Percentiles rank a stretch among this genome's conserved stretches.
phyloP scores from a whole-genome alignment of 306 rosid species.

The Phaseolus lunatus region DNA sequence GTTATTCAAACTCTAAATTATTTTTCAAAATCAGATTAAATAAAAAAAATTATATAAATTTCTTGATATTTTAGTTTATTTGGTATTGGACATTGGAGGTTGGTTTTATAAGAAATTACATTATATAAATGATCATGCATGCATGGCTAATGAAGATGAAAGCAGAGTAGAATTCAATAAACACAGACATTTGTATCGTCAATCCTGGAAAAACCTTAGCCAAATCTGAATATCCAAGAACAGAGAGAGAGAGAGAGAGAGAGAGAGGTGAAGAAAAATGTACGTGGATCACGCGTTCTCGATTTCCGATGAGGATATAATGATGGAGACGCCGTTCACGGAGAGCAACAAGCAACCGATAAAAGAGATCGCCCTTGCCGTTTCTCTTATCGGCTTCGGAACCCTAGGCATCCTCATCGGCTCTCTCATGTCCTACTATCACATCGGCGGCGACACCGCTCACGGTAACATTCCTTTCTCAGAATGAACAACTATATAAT shows the following conservation, averaged over 20 bases:
- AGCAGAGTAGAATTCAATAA: neutral
- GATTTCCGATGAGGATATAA: conserved; percentile 89
- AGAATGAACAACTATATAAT: neutral
- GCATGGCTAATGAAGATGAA: neutral
- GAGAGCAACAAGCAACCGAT: conserved; percentile 82
- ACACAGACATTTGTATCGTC: neutral
- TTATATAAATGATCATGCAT: no score
- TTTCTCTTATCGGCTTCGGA: conserved; percentile 85
- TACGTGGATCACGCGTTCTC: conserved; percentile 97
- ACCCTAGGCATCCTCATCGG: conserved; percentile 82
- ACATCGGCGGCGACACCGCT: conserved; percentile 88
- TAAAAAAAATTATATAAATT: no score
- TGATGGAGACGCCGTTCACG: conserved; percentile 78
- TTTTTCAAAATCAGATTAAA: no score
- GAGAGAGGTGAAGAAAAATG: conserved; percentile 53
- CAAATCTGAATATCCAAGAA: conserved; percentile 15
- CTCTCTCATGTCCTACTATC: conserved; percentile 75
- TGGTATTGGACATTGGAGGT: no score
- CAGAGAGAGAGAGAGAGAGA: neutral
- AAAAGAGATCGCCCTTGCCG: conserved; percentile 92
- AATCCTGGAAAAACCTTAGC: conserved; percentile 25
- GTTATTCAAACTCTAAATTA: no score
- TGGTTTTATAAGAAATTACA: no score
- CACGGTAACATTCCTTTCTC: conserved; percentile 65
- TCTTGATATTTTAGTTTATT: no score